Evolutionary conservation across 768 basidiomycete species (phyloP), one percentile per base, ranked within the genome.

Genomic region (Boletus bicolor): DNA sequence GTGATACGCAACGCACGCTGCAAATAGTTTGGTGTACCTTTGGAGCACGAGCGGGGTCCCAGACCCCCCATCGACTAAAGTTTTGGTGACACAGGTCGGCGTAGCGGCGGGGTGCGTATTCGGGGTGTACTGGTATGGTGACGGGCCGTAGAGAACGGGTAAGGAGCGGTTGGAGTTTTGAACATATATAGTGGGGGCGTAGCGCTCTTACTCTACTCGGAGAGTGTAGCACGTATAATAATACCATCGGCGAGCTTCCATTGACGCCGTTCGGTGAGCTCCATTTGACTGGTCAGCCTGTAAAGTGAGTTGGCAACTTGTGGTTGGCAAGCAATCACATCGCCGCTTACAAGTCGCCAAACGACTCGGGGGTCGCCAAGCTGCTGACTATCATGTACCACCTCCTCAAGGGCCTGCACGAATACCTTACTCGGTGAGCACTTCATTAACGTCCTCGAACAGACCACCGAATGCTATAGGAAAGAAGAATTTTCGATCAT

Each of bases 401-500:
- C 72, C 82, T 98, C 36, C 80, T 98, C 69, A 92, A 91, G 65
- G 95, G 95, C 36, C 76, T 97, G 5, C 89, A 97, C 73, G 87
- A 91, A 71, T 86, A 94, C 73, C 72, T 98, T 34, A 98, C 92
- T 28, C 85, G 89, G 86, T 87, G 62, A 55, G 74, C 42, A 9
- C 32, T 10, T 10, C 2, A 8, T 26, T 26, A 3, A n/a, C 28
- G 8, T 24, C 26, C 26, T 43, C 30, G 8, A 49, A 12, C 43
- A 21, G 17, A 15, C 42, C 42, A 38, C 50, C 56, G 48, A 70
- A 49, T n/a, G 43, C 35, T 19, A 15, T 64, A 89, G 89, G 68
- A 91, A 89, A 68, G 86, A 91, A 56, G 92, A 96, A 64, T 98
- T 95, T 69, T 93, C 91, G 10, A 86, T 98, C 28, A 91, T 98